Evolutionary conservation across 306 rosid genomes (phyloP), one percentile per base, ranked within the genome.

Genomic region (Datisca glomerata): DNA sequence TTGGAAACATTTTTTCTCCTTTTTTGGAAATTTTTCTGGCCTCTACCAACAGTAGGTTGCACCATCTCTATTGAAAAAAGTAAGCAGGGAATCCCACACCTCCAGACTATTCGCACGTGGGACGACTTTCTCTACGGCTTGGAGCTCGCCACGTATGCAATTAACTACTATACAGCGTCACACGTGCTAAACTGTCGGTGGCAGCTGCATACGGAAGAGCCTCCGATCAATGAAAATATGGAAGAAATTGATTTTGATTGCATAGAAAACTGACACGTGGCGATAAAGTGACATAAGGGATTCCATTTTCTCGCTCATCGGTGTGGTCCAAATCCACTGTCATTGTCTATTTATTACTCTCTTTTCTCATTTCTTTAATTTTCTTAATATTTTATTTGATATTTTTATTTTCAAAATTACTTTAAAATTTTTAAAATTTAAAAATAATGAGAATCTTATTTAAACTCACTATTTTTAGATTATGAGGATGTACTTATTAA

Each of bases 11-110:
- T n/a, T n/a, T n/a, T n/a, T n/a, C n/a, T n/a, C n/a, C n/a, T n/a
- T n/a, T n/a, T n/a, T n/a, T n/a, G n/a, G n/a, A n/a, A n/a, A n/a
- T n/a, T n/a, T n/a, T n/a, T n/a, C n/a, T n/a, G n/a, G n/a, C n/a
- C n/a, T n/a, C n/a, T n/a, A n/a, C n/a, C n/a, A n/a, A n/a, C n/a
- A 31, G 43, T 58, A 50, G 81, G 81, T 53, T 57, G 51, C 57
- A 57, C 44, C 33, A 59, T 66, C 74, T 7, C 52, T 51, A 48
- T 80, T 67, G 55, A 49, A 50, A 40, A 14, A 31, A 66, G 76
- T 49, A 54, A 21, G 65, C 65, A 59, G 9, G 23, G 56, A 65
- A 59, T 54, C 35, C 22, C 6, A 24, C 24, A n/a, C n/a, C n/a
- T n/a, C n/a, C n/a, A n/a, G n/a, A n/a, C n/a, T n/a, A n/a, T n/a